phyloP scores from a whole-genome alignment of 1,284 basidiomycete genomes.

The Cutaneotrichosporon arboriforme region DNA sequence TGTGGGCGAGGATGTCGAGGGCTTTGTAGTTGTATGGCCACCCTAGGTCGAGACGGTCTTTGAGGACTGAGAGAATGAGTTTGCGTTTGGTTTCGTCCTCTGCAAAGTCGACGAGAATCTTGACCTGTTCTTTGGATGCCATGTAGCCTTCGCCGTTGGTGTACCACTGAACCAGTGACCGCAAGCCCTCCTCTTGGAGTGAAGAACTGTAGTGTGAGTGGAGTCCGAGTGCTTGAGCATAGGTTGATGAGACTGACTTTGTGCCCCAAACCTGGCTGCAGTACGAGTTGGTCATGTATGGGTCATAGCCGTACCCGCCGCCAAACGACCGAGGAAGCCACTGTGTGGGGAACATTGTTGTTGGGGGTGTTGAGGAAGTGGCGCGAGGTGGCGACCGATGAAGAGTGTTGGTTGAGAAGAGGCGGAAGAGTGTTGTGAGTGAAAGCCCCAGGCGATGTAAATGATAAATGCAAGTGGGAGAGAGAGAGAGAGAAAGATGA shows the following conservation, averaged over 20 bases:
- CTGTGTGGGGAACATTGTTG: too few species aligned
- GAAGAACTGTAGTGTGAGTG: conserved; percentile 6
- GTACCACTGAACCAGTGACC: conserved; percentile 27
- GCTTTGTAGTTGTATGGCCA: conserved; percentile 46
- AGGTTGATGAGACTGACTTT: neutral
- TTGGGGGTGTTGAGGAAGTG: too few species aligned
- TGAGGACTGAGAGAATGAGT: conserved; percentile 35
- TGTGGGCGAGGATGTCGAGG: conserved; percentile 26
- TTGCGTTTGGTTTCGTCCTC: conserved; percentile 25
- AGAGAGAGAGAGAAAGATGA: neutral
- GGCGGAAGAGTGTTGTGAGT: too few species aligned
- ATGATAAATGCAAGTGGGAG: neutral
- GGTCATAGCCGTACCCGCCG: too few species aligned
- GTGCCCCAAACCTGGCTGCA: too few species aligned
- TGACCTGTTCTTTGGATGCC: neutral
- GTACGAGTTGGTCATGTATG: too few species aligned
- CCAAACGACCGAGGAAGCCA: too few species aligned
- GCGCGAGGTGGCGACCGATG: too few species aligned
- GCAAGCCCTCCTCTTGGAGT: conserved; percentile 26
- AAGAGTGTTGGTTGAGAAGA: too few species aligned
- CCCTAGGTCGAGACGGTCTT: conserved; percentile 29
- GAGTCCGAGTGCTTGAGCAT: neutral
- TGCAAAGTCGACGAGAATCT: conserved; percentile 1
- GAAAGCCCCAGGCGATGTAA: too few species aligned
- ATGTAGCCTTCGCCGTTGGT: conserved; percentile 18